These are phyloP conservation scores for Penicillium mononematosum DNA, from an alignment of 495 filamentous ascomycete genomes.

Conservation along the genomic window DNA sequence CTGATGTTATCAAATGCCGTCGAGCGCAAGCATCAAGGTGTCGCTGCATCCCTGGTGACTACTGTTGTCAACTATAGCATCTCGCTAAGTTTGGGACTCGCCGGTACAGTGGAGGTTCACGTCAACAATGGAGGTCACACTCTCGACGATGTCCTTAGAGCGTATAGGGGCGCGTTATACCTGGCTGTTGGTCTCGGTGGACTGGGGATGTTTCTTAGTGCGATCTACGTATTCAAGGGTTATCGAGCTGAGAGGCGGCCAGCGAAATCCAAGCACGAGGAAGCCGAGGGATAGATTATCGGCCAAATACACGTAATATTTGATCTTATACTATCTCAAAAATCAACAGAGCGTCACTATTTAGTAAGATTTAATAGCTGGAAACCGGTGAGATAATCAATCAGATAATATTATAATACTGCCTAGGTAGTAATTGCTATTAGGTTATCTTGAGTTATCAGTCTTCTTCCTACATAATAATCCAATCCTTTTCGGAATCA, in stretches of 20 bases:
- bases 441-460: no score
- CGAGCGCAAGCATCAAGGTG: conserved; percentile 36
- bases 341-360: no score
- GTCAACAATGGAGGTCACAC: conserved; percentile 44
- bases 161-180: conserved; percentile 38
- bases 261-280: not conserved
- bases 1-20: conserved; percentile 30
- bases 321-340: no score
- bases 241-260: conserved; percentile 14
- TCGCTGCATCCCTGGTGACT: conserved; percentile 56
- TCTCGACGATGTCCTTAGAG: conserved; percentile 24
- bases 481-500: no score
- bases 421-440: no score
- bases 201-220: conserved; percentile 21
- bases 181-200: conserved; percentile 31
- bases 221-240: conserved; percentile 18
- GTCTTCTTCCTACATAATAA: no score
- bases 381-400: no score
- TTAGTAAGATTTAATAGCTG: no score
- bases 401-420: no score
- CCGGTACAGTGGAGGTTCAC: conserved; percentile 57
- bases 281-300: conserved; percentile 1
- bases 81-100: conserved; percentile 59
- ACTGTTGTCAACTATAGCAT: conserved; percentile 65
- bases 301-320: not conserved